phyloP scores from a whole-genome alignment of 148 eudicot genomes.

The Heliosperma pusillum region DNA sequence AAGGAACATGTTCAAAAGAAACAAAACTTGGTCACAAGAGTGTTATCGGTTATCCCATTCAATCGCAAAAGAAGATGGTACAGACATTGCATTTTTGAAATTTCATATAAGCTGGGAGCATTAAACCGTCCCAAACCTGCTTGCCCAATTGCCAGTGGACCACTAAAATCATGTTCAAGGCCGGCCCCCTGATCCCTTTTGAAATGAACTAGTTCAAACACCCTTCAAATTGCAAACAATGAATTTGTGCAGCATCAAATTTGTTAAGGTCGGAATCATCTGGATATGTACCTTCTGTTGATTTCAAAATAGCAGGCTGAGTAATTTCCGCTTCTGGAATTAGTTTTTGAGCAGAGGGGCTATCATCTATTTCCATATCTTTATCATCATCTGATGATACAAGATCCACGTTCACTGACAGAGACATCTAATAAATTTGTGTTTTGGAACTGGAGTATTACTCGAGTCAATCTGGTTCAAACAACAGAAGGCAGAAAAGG shows the following conservation, averaged over 20 bases:
- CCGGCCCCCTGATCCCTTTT: neutral
- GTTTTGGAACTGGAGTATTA: neutral
- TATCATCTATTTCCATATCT: slow-evolving; percentile 33
- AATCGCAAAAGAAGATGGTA: neutral
- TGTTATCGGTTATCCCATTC: neutral
- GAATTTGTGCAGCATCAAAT: neutral
- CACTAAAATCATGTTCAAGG: neutral
- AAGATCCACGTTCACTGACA: slow-evolving; percentile 41
- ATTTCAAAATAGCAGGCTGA: slow-evolving; percentile 26
- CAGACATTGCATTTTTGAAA: neutral
- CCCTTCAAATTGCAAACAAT: neutral
- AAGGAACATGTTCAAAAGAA: neutral
- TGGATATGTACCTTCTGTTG: slow-evolving; percentile 32
- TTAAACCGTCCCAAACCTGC: neutral
- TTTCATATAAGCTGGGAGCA: neutral
- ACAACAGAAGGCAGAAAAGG: slow-evolving; percentile 10
- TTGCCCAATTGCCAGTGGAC: neutral
- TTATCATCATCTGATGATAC: slow-evolving; percentile 52
- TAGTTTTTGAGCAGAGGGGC: slow-evolving; percentile 20
- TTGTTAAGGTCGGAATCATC: neutral
- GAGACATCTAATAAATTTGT: slow-evolving; percentile 22
- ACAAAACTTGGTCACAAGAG: neutral
- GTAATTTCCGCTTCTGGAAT: slow-evolving; percentile 12
- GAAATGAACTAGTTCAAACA: too few relatives aligned
- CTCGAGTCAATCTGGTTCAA: slow-evolving; percentile 16